Base-by-base conservation (phyloP, 352 stramenopile species). In the Blastocystis hominis region DNA sequence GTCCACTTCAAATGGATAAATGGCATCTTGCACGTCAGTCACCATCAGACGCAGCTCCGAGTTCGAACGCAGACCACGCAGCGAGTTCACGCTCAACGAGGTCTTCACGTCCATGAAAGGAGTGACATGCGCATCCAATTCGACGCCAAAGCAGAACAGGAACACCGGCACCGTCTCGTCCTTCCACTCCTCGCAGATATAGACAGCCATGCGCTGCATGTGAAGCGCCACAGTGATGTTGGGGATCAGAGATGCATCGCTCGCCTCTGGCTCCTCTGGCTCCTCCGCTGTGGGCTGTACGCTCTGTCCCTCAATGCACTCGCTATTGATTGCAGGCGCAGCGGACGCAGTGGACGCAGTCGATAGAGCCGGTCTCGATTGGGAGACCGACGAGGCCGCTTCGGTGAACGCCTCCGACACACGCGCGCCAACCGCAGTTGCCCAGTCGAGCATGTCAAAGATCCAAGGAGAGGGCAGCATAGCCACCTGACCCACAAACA, bases 401-500 rank as follows among this genome's bases (percentile, higher is more conserved):
- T 84, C 72, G 7, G 72, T 24, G 55, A 84, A 84, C 1, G 72
- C 72, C 34, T 36, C 47, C 0, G 47, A 63, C n/a, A 84, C 50
- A 20, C 62, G 59, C 20, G 15, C 36, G 36, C 72, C 72, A 5
- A 84, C 72, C 5, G 47, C 53, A 17, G 56, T 69, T 13, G 72
- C 72, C 72, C 72, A 84, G 55, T 84, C 55, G 17, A 87, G 44
- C 47, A 87, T 42, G 15, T 63, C 77, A 40, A 75, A 87, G 46
- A 87, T 87, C 77, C 77, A 87, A 2, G 77, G 77, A 13, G 77
- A 87, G 17, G 77, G 77, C 36, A 87, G 47, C 24, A 87, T 6
- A 7, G 24, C 44, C 20, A 87, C 54, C 13, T 75, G 42, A 9
- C 62, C 62, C 46, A 87, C 13, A 50, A 78, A 87, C 40, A 87